Evolutionary conservation across 495 filamentous ascomycete genomes (phyloP).

Genomic region (Xylaria scruposa): DNA sequence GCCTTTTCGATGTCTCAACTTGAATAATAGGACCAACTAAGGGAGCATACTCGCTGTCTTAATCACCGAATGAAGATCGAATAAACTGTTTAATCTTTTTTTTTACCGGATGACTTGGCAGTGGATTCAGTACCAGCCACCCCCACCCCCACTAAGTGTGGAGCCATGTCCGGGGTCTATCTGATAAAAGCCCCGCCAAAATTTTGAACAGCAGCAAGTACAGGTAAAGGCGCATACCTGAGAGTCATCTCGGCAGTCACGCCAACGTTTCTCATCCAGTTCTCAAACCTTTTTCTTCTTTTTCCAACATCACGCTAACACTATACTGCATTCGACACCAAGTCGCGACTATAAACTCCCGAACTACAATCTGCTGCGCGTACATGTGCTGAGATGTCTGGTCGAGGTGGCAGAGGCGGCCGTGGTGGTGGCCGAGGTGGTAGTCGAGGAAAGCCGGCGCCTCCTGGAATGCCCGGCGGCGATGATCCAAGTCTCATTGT

Average conservation of each 20-base stretch:
- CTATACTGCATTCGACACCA: background rate
- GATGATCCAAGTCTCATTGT: constrained; percentile 41
- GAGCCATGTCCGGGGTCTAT: background rate
- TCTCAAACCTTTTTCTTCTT: background rate
- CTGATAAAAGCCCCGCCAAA: constrained; percentile 17
- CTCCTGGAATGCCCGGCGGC: constrained; percentile 42
- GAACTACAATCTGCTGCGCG: background rate
- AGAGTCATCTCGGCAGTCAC: background rate
- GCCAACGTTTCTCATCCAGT: background rate
- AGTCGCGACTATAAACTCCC: background rate
- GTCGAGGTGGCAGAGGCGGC: constrained; percentile 37
- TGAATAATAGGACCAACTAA: no score
- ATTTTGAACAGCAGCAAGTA: background rate
- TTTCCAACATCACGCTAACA: background rate
- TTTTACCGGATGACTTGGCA: no score
- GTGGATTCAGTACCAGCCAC: background rate
- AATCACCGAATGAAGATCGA: no score
- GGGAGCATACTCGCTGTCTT: no score
- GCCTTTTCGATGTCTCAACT: no score
- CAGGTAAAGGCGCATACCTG: background rate
- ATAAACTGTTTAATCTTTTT: no score
- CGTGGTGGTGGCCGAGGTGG: constrained; percentile 46
- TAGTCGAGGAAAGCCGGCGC: constrained; percentile 34
- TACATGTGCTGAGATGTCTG: constrained; percentile 37
- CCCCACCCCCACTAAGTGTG: constrained; percentile 7